Percentiles rank a stretch among this genome's conserved stretches.
Evolutionary conservation across 768 basidiomycete species (phyloP).

Genomic region (Kwoniella botswanensis): DNA sequence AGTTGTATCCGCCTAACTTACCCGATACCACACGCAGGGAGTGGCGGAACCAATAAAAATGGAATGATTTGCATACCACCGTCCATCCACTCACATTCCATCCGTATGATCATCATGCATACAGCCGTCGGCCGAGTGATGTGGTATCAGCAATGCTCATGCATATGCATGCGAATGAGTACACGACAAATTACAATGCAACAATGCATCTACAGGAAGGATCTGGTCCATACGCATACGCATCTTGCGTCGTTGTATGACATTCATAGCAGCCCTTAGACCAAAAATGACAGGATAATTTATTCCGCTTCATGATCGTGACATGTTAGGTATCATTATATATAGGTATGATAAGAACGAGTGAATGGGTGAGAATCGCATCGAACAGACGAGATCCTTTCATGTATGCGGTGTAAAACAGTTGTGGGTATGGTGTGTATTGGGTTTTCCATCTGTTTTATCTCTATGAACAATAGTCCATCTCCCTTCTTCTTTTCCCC

Average conservation of each 20-base stretch:
- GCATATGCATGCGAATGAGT: no score
- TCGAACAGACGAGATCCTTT: not conserved
- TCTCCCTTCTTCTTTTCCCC: not conserved
- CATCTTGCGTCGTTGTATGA: not conserved
- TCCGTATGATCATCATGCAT: not conserved
- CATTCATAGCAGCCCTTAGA: no score
- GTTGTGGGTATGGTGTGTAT: no score
- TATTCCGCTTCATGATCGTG: not conserved
- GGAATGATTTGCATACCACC: not conserved
- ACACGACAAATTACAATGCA: no score
- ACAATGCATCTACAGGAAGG: not conserved
- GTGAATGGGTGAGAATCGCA: no score
- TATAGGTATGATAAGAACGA: not conserved
- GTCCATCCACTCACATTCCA: not conserved
- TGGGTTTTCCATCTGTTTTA: not conserved
- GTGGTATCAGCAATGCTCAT: not conserved
- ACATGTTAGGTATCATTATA: not conserved
- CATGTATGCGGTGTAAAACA: not conserved
- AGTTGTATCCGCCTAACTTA: not conserved
- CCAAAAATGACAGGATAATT: no score
- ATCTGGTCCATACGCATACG: not conserved
- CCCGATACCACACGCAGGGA: not conserved
- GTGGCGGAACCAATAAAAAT: slow-evolving; percentile 11
- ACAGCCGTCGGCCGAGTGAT: not conserved
- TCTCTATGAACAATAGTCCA: not conserved